Evolutionary conservation across 1,284 basidiomycete genomes (phyloP).

Genomic region (Ganoderma leucocontextum): DNA sequence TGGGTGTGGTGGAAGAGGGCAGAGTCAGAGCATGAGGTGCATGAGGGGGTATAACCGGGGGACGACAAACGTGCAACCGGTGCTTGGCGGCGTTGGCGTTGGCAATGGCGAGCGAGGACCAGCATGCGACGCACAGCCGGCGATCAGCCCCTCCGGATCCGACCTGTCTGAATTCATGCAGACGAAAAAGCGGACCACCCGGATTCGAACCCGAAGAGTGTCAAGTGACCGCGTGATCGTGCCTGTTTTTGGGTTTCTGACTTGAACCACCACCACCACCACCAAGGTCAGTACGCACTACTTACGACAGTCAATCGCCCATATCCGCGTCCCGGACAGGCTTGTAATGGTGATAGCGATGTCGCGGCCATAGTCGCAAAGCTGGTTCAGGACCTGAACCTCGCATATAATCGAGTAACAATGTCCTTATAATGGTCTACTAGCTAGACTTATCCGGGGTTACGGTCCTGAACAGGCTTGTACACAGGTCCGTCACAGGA

Average conservation of each 20-base stretch:
- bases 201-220: background rate
- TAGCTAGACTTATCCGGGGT: no score
- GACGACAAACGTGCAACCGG: background rate
- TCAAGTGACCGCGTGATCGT: background rate
- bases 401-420: no score
- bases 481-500: no score
- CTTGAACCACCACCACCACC: background rate
- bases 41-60: background rate
- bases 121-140: background rate
- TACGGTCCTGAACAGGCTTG: no score
- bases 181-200: background rate
- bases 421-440: no score
- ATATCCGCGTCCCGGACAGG: no score
- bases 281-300: background rate
- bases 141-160: background rate
- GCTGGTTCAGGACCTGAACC: no score
- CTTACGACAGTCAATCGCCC: no score
- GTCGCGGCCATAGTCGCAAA: no score
- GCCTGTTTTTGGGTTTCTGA: background rate
- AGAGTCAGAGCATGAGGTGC: background rate
- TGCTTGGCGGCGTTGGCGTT: no score
- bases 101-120: background rate
- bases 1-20: constrained; percentile 2
- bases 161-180: background rate
- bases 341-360: no score